phyloP scores from a whole-genome alignment of 768 basidiomycete genomes.

The Suillus subaureus region DNA sequence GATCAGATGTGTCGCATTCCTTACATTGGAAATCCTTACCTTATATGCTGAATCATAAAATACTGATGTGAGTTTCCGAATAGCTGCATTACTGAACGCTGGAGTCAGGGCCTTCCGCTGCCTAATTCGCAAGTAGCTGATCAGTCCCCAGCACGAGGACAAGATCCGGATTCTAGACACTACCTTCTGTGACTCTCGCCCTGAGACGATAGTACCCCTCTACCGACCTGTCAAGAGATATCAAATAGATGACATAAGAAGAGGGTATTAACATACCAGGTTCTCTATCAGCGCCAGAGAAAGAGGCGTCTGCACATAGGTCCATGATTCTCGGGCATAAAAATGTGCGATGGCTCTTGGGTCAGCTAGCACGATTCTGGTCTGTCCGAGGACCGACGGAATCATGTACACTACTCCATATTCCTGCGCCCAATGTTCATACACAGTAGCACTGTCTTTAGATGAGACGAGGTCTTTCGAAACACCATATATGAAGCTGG shows the following conservation, averaged over 20 bases:
- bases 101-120: slow-evolving; percentile 31
- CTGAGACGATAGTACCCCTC: slow-evolving; percentile 33
- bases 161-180: neutral
- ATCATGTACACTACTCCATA: slow-evolving; percentile 48
- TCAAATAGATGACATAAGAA: neutral
- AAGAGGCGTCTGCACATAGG: slow-evolving; percentile 43
- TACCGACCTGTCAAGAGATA: slow-evolving; percentile 23
- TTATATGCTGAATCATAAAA: slow-evolving; percentile 33
- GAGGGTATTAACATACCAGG: slow-evolving; percentile 22
- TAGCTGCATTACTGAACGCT: slow-evolving; percentile 26
- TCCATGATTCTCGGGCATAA: slow-evolving; percentile 49
- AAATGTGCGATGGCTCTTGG: slow-evolving; percentile 53
- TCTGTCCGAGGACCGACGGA: slow-evolving; percentile 38
- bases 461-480: slow-evolving; percentile 28
- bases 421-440: slow-evolving; percentile 45
- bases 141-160: slow-evolving; percentile 23
- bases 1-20: neutral
- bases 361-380: slow-evolving; percentile 41
- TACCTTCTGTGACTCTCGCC: slow-evolving; percentile 51
- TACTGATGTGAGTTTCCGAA: slow-evolving; percentile 25
- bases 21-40: slow-evolving; percentile 11
- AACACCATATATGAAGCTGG: slow-evolving; percentile 46
- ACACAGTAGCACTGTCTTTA: slow-evolving; percentile 35
- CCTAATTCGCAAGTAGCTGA: slow-evolving; percentile 13
- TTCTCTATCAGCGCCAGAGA: slow-evolving; percentile 37